phyloP scores from a whole-genome alignment of 1,284 basidiomycete genomes.

The Cutaneotrichosporon sp. region DNA sequence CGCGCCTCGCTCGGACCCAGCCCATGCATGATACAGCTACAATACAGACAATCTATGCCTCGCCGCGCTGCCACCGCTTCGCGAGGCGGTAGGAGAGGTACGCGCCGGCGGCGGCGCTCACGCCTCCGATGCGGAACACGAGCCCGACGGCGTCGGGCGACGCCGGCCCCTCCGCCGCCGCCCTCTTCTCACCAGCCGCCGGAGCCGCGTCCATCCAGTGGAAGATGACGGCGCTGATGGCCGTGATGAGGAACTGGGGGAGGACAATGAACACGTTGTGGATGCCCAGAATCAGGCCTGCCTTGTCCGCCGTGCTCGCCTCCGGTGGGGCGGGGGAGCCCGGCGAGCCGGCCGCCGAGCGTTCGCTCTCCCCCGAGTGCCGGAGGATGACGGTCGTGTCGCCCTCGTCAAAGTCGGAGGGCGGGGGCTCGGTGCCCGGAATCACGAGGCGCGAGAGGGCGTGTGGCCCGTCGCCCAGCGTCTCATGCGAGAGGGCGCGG shows the following conservation, averaged over 20 bases:
- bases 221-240: slow-evolving; percentile 57
- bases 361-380: slow-evolving; percentile 36
- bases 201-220: slow-evolving; percentile 50
- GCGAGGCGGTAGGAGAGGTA: slow-evolving; percentile 21
- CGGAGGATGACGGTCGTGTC: slow-evolving; percentile 45
- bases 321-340: slow-evolving; percentile 4
- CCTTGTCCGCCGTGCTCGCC: slow-evolving; percentile 66
- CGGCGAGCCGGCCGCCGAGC: slow-evolving; percentile 1
- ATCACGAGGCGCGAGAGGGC: slow-evolving; percentile 1
- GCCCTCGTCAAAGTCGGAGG: slow-evolving; percentile 3
- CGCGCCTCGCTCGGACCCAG: no score
- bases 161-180: background rate
- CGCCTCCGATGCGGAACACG: slow-evolving; percentile 26
- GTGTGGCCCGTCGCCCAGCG: background rate
- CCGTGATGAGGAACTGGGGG: slow-evolving; percentile 60
- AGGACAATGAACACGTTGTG: slow-evolving; percentile 86
- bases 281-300: slow-evolving; percentile 88
- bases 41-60: slow-evolving; percentile 1
- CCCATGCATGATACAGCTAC: slow-evolving; percentile 5
- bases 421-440: slow-evolving; percentile 6
- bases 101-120: slow-evolving; percentile 21
- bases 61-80: slow-evolving; percentile 15
- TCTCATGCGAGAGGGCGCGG: slow-evolving; percentile 11
- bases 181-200: background rate
- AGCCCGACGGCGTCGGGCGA: slow-evolving; percentile 20